A percentile compares a stretch with the other conserved stretches of the same genome.
Conservation (phyloP, 345 rosid species). For the Toxicodendron radicans region DNA sequence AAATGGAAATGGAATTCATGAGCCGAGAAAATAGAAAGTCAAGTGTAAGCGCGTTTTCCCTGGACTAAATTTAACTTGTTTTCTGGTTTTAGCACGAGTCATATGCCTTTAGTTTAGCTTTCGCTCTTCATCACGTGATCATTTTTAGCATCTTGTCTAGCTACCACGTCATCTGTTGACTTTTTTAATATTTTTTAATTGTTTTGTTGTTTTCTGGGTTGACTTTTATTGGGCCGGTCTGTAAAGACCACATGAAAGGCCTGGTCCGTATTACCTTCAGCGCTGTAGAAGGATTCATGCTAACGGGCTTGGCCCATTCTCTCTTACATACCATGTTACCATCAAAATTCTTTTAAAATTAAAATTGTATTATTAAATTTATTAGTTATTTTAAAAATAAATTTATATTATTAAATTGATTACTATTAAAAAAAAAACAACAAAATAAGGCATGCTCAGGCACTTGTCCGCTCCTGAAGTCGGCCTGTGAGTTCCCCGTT, state of each 20-base stretch:
- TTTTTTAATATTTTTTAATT: too few species aligned
- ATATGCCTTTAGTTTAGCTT: slow-evolving; percentile 31
- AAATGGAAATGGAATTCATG: not conserved
- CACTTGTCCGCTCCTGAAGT: too few species aligned
- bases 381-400: too few species aligned
- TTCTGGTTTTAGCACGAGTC: slow-evolving; percentile 27
- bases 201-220: not conserved
- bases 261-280: not conserved
- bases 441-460: too few species aligned
- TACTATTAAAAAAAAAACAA: too few species aligned
- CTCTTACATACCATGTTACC: not conserved
- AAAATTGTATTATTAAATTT: too few species aligned
- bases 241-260: too few species aligned
- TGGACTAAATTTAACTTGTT: too few species aligned
- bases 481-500: too few species aligned
- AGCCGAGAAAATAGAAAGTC: not conserved
- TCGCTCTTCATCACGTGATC: not conserved
- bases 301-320: not conserved
- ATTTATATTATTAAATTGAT: too few species aligned
- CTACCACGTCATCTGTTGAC: not conserved
- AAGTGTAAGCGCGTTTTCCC: slow-evolving; percentile 1
- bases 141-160: not conserved
- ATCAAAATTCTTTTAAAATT: too few species aligned
- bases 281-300: not conserved
- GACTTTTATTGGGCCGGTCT: not conserved